Evolutionary conservation across 2,329 filamentous ascomycete species (phyloP).

Genomic region (Fusarium sp.): DNA sequence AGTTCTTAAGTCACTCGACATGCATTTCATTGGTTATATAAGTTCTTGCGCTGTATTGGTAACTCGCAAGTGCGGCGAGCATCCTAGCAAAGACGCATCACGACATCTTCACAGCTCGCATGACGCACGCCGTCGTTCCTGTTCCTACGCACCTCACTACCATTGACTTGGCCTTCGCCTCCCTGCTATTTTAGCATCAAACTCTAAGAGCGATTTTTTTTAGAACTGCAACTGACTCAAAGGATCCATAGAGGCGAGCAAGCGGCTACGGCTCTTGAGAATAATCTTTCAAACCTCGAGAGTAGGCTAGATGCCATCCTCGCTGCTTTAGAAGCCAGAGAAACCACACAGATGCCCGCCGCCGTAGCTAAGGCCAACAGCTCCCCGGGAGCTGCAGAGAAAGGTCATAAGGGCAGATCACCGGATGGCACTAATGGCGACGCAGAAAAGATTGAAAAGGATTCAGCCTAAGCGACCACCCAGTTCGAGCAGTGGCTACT

Average conservation of each 20-base stretch:
- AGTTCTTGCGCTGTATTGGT: background rate
- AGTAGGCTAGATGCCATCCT: conserved; percentile 66
- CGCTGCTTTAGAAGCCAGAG: conserved; percentile 55
- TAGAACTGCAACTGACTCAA: conserved; percentile 28
- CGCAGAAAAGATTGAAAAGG: conserved; percentile 2
- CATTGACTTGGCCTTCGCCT: background rate
- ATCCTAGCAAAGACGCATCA: background rate
- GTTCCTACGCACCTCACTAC: background rate
- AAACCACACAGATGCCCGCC: conserved; percentile 2
- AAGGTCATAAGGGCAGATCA: background rate
- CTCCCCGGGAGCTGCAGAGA: background rate
- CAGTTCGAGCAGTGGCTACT: background rate
- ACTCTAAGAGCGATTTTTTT: background rate
- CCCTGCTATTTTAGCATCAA: background rate
- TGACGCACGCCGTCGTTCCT: background rate
- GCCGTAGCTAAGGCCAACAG: background rate
- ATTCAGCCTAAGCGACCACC: background rate
- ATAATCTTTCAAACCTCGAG: conserved; percentile 63
- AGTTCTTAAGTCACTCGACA: background rate
- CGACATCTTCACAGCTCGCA: background rate
- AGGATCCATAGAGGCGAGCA: conserved; percentile 61
- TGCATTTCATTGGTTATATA: background rate
- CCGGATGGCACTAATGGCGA: conserved; percentile 5
- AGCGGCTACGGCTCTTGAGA: conserved; percentile 63
- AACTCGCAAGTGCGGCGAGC: background rate